These are phyloP conservation scores for Phaeotremella skinneri DNA, from an alignment of 768 basidiomycete genomes.

Conservation along the genomic window DNA sequence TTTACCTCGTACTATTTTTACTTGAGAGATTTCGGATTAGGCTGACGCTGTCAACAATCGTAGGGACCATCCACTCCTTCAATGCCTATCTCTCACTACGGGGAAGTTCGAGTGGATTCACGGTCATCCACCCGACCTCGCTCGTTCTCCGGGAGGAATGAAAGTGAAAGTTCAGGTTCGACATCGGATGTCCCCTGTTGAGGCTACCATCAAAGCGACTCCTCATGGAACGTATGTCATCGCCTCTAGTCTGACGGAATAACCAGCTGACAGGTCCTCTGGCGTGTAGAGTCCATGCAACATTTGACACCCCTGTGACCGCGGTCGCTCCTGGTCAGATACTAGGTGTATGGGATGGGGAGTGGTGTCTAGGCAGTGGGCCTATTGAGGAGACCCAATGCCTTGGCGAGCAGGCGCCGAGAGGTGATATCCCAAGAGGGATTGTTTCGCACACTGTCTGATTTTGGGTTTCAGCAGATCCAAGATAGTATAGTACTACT, in stretches of 20 bases:
- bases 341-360: conserved; percentile 67
- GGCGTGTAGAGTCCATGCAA: conserved; percentile 52
- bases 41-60: conserved; percentile 3
- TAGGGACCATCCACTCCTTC: conserved; percentile 66
- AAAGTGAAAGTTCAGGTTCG: conserved; percentile 62
- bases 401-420: conserved; percentile 1
- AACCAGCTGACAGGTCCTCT: conserved; percentile 9
- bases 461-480: too few relatives aligned
- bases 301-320: conserved; percentile 62
- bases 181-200: conserved; percentile 63
- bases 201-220: conserved; percentile 56
- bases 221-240: conserved; percentile 19
- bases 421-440: too few relatives aligned
- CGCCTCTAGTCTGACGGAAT: conserved; percentile 12
- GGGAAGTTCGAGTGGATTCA: conserved; percentile 70
- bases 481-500: too few relatives aligned
- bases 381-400: conserved; percentile 55
- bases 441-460: too few relatives aligned
- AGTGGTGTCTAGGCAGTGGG: conserved; percentile 83
- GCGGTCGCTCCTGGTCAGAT: conserved; percentile 79
- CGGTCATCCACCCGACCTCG: conserved; percentile 55
- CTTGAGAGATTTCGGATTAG: neutral
- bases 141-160: conserved; percentile 57
- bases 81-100: conserved; percentile 51
- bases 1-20: too few relatives aligned